Evolutionary conservation across 441 rosid species (phyloP).

Genomic region (Cnidoscolus chayamansa): DNA sequence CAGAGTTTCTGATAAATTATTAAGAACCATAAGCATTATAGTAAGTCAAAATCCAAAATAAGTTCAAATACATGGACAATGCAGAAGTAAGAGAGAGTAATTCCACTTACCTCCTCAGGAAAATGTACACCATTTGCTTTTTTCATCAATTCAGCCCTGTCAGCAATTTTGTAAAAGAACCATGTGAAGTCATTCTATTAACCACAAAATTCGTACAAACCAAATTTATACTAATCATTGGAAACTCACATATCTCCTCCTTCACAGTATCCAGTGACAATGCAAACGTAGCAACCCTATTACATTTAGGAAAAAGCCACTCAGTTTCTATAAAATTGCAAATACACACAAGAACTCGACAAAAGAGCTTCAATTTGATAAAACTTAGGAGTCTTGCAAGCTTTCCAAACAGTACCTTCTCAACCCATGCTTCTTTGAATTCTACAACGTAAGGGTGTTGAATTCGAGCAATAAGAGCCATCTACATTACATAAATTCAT

Average conservation of each 20-base stretch:
- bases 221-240: constrained; percentile 6
- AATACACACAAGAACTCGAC: background rate
- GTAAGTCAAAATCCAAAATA: constrained; percentile 20
- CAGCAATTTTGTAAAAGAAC: constrained; percentile 23
- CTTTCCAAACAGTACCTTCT: constrained; percentile 49
- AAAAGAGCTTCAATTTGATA: background rate
- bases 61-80: constrained; percentile 7
- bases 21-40: background rate
- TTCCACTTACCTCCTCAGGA: constrained; percentile 73
- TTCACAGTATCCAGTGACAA: constrained; percentile 97
- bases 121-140: constrained; percentile 77
- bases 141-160: constrained; percentile 93
- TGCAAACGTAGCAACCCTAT: constrained; percentile 97
- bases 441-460: constrained; percentile 88
- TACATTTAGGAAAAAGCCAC: background rate
- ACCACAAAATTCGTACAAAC: constrained; percentile 18
- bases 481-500: constrained; percentile 38
- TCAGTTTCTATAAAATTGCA: constrained; percentile 20
- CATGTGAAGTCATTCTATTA: constrained; percentile 16
- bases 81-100: background rate
- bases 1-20: constrained; percentile 64
- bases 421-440: constrained; percentile 99
- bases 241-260: constrained; percentile 97
- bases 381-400: background rate
- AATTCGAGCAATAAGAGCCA: constrained; percentile 85